Evolutionary conservation across 371 early-diverging fungal genomes (phyloP).

Genomic region (Lichtheimia hyalospora): DNA sequence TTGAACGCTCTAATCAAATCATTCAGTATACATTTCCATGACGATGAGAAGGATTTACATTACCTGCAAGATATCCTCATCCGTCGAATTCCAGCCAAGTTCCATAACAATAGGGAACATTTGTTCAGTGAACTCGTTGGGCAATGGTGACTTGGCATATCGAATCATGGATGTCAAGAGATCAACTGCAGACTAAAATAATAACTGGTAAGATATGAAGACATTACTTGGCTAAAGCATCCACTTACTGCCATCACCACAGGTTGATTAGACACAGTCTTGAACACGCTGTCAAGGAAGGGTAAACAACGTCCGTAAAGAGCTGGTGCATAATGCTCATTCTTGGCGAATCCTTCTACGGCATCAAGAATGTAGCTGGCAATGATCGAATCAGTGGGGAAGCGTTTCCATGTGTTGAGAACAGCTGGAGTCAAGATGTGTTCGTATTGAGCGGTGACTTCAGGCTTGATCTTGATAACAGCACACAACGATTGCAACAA

Average conservation of each 20-base stretch:
- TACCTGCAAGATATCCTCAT: slow-evolving; percentile 54
- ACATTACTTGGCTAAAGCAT: background rate
- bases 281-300: slow-evolving; percentile 60
- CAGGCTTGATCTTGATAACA: slow-evolving; percentile 72
- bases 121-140: slow-evolving; percentile 69
- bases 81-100: slow-evolving; percentile 62
- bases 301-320: slow-evolving; percentile 75
- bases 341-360: slow-evolving; percentile 75
- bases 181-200: slow-evolving; percentile 70
- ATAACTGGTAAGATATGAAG: background rate
- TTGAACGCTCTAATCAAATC: slow-evolving; percentile 47
- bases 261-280: slow-evolving; percentile 43
- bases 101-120: slow-evolving; percentile 85
- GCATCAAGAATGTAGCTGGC: slow-evolving; percentile 76
- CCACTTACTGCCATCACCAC: slow-evolving; percentile 54
- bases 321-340: slow-evolving; percentile 56
- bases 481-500: slow-evolving; percentile 78
- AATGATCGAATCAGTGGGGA: slow-evolving; percentile 68
- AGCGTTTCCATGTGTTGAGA: slow-evolving; percentile 74
- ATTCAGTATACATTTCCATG: slow-evolving; percentile 7
- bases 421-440: slow-evolving; percentile 71
- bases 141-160: slow-evolving; percentile 72
- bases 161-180: slow-evolving; percentile 63
- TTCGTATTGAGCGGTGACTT: slow-evolving; percentile 72
- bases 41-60: background rate